Evolutionary conservation across 805 yeast genomes (phyloP), one percentile per base, ranked within the genome.

Genomic region (Ogataea chonburiensis): DNA sequence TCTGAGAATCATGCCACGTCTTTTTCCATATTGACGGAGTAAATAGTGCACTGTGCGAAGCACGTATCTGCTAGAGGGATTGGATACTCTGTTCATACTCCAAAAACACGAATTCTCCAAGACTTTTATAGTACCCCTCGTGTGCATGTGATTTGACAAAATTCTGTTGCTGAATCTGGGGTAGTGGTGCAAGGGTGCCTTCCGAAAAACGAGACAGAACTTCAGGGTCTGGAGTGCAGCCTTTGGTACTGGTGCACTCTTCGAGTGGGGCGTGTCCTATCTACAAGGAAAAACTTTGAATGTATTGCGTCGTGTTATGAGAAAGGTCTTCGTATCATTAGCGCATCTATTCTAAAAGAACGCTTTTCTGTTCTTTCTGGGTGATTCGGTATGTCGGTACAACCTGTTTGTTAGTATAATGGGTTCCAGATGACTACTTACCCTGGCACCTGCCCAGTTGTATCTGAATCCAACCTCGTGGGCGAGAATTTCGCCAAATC

Each of bases 401-500:
- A 18, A 49, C 43, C 46, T 45, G 29, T 11, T 13, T 12, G 39
- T 41, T 41, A 41, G 45, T 37, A 37, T n/a, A n/a, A n/a, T n/a
- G n/a, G n/a, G n/a, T n/a, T n/a, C n/a, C n/a, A n/a, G n/a, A n/a
- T 10, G 9, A 5, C 23, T 5, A 45, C 49, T 60, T 34, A 77
- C 87, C 53, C 70, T 72, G 10, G 88, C 88, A 5, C 83, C 87
- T 15, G 68, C 54, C 85, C 93, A 84, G 28, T 86, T 79, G 63
- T 76, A 81, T 31, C 71, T 70, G 66, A 86, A 85, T 5, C 96
- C 95, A 25, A 91, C 63, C 53, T 91, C 97, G 57, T 89, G 96
- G 7, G 98, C 98, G 40, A 86, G 66, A 14, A 91, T 79, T 65
- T 91, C 98, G 2, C 98, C 98, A 58, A 91, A 87, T 0, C 98